Base-by-base conservation (phyloP, 805 yeast species). In the Cyberlindnera samutprakarnensis region DNA sequence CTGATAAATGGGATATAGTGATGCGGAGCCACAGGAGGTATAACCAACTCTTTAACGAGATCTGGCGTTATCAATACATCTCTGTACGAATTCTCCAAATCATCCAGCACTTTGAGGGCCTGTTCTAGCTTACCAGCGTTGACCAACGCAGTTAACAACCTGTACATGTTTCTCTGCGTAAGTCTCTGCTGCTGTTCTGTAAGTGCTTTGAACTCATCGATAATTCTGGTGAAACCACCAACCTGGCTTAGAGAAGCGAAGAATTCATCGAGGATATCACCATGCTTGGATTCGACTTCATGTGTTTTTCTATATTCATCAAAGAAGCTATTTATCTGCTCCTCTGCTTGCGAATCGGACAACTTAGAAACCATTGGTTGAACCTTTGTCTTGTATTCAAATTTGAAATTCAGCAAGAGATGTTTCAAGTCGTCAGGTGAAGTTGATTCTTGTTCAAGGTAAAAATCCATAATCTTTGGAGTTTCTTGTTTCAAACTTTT, bases 1-100 rank as follows among this genome's bases (percentile, higher is more conserved):
- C 58, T 57, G 7, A 66, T 46, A 31, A 69, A 56, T 8, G 59
- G 53, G 2, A 64, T 47, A 35, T 67, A 70, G 27, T 63, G 59
- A 36, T 63, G 62, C 0, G 72, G 50, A 24, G 56, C 58, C 0
- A 62, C 62, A 2, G 62, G 51, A 4, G 71, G 64, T 22, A 60
- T 49, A 8, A 46, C 27, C 9, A 33, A 26, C 7, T 40, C 32
- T 5, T 33, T 32, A 15, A 23, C 24, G 5, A 12, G 12, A 6
- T 27, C 26, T 6, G 53, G 36, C 2, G 50, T 49, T 6, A 31
- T 28, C 4, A 37, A 21, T 6, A 38, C 13, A 3, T 41, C 43
- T 19, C 38, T 21, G 5, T 27, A 19, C 2, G 47, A 35, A 5
- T 53, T 24, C 27, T 58, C 64, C 56, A 66, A 43, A 25, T 53